phyloP scores from a whole-genome alignment of 106 monocot genomes.

The Dioscorea alata region DNA sequence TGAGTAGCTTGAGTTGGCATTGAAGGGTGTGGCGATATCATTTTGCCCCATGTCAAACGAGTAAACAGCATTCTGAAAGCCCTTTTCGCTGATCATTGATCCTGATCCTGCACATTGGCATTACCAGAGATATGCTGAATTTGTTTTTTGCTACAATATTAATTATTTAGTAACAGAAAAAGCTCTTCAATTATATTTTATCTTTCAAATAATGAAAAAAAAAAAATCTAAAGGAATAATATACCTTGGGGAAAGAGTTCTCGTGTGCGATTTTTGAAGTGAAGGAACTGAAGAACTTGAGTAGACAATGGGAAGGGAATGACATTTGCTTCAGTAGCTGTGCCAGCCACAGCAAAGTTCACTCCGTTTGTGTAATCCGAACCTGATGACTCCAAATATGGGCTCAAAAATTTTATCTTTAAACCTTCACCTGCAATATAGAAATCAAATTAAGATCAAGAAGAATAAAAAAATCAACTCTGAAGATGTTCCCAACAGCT shows the following conservation, averaged over 20 bases:
- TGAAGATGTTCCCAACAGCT: neutral
- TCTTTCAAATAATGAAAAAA: too few relatives aligned
- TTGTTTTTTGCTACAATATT: too few relatives aligned
- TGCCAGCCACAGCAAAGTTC: conserved; percentile 57
- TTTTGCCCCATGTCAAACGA: conserved; percentile 61
- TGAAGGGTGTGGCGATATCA: conserved; percentile 37
- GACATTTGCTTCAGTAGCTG: conserved; percentile 10
- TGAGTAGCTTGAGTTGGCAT: conserved; percentile 30
- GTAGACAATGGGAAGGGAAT: conserved; percentile 28
- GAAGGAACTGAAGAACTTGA: conserved; percentile 55
- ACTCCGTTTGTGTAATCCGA: conserved; percentile 38
- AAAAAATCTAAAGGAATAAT: neutral
- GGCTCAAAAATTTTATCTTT: conserved; percentile 23
- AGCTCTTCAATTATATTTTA: too few relatives aligned
- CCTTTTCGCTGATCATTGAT: conserved; percentile 27
- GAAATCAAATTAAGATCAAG: neutral
- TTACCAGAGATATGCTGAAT: too few relatives aligned
- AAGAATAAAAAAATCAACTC: neutral
- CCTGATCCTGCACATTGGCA: conserved; percentile 18
- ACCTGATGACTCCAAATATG: conserved; percentile 60
- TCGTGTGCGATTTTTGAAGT: conserved; percentile 54
- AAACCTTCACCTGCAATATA: neutral
- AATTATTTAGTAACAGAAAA: too few relatives aligned
- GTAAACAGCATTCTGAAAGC: conserved; percentile 37
- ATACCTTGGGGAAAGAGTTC: conserved; percentile 40